phyloP scores from a whole-genome alignment of 2,329 filamentous ascomycete genomes.

The Penicillium expansum region DNA sequence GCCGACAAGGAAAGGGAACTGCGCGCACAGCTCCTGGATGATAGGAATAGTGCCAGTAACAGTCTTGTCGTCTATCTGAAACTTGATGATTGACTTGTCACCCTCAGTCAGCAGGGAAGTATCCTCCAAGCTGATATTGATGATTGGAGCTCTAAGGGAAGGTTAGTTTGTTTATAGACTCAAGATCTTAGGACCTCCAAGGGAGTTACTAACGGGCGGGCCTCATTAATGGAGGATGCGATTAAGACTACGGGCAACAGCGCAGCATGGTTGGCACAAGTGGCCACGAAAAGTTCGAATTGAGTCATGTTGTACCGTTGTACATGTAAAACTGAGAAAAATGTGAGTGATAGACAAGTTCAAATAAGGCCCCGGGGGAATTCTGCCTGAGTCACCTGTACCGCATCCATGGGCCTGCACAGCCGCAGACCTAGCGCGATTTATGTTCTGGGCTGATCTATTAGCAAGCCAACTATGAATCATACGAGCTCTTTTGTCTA shows the following conservation, averaged over 20 bases:
- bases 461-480: neutral
- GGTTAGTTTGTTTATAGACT: neutral
- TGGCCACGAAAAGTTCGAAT: constrained; percentile 37
- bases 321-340: neutral
- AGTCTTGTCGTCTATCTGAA: constrained; percentile 32
- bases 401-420: too few species aligned
- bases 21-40: constrained; percentile 33
- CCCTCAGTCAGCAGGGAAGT: constrained; percentile 24
- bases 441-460: neutral
- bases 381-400: too few species aligned
- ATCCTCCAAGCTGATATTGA: constrained; percentile 41
- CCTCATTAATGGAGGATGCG: constrained; percentile 41
- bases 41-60: constrained; percentile 32
- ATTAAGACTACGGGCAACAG: constrained; percentile 44
- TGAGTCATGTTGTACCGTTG: constrained; percentile 29
- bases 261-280: constrained; percentile 40
- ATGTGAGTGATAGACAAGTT: neutral
- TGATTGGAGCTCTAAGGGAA: constrained; percentile 22
- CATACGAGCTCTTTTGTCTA: neutral
- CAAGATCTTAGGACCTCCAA: neutral
- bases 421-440: neutral
- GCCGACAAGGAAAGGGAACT: constrained; percentile 37
- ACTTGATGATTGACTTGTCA: neutral
- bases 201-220: constrained; percentile 20
- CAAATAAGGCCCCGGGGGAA: neutral